Percentiles rank a stretch among this genome's conserved stretches.
Conservation (phyloP, 208 protist species). For the Trypanosoma brucei region DNA sequence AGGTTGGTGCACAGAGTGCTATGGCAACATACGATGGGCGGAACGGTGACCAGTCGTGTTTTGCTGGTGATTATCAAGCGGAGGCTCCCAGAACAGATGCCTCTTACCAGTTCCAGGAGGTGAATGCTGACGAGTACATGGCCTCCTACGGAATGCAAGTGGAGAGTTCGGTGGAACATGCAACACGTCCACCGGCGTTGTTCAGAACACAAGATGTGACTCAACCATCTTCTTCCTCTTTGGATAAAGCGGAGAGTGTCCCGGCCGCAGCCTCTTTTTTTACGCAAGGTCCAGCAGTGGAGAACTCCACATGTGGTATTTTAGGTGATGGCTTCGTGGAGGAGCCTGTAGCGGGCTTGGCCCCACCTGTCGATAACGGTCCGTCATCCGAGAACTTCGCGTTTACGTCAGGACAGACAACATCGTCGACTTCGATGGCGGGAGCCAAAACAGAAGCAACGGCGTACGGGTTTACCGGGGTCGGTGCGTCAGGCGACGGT, state of each 20-base stretch:
- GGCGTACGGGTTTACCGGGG: background rate
- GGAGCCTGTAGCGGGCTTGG: background rate
- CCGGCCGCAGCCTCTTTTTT: slow-evolving; percentile 20
- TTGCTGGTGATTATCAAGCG: background rate
- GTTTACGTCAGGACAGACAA: slow-evolving; percentile 11
- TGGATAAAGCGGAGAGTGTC: slow-evolving; percentile 1
- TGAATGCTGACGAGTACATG: slow-evolving; percentile 37
- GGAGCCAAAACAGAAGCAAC: slow-evolving; percentile 1
- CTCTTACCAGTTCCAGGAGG: slow-evolving; percentile 27
- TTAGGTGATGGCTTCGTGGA: background rate
- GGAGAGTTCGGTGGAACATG: slow-evolving; percentile 46
- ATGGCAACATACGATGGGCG: background rate
- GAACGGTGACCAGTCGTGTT: slow-evolving; percentile 8
- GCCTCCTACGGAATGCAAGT: slow-evolving; percentile 61
- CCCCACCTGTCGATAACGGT: slow-evolving; percentile 3
- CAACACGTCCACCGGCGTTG: slow-evolving; percentile 8
- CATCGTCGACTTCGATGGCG: background rate
- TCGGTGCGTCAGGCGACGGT: slow-evolving; percentile 13
- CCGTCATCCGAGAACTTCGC: slow-evolving; percentile 23
- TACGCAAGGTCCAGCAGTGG: background rate
- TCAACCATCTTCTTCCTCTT: background rate
- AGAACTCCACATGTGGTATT: background rate
- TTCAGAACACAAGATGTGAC: slow-evolving; percentile 19
- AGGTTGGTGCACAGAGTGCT: slow-evolving; percentile 33
- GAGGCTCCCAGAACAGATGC: slow-evolving; percentile 17